Evolutionary conservation across 352 stramenopile species (phyloP).

Genomic region (Pythium insidiosum): DNA sequence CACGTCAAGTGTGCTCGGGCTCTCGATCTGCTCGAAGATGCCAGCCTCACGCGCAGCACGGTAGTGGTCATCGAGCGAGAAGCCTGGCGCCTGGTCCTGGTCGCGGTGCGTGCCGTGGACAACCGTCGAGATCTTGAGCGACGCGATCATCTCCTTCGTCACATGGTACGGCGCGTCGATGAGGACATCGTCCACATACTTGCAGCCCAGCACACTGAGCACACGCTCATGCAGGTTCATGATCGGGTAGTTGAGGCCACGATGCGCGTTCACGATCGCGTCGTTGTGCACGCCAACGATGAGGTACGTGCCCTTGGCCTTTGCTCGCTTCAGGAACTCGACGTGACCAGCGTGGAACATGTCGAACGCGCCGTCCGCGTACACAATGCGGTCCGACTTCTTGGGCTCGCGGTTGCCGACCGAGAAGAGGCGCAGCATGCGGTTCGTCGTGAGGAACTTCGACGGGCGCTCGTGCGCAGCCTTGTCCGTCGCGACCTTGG

Average conservation of each 20-base stretch:
- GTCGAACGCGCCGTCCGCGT: conserved; percentile 98
- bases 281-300: conserved; percentile 97
- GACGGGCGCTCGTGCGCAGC: conserved; percentile 59
- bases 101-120: conserved; percentile 86
- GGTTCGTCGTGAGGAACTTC: conserved; percentile 95
- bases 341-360: conserved; percentile 99
- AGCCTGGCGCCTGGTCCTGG: conserved; percentile 40
- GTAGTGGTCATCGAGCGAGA: conserved; percentile 79
- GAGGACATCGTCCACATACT: conserved; percentile 97
- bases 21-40: conserved; percentile 79
- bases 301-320: conserved; percentile 91
- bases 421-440: conserved; percentile 91
- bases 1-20: conserved; percentile 68
- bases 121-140: conserved; percentile 77
- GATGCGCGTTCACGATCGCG: conserved; percentile 82
- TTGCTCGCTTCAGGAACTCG: conserved; percentile 91
- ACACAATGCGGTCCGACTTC: conserved; percentile 91
- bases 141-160: conserved; percentile 95
- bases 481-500: conserved; percentile 41
- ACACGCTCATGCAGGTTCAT: conserved; percentile 99
- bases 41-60: conserved; percentile 61
- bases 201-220: conserved; percentile 94
- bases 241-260: conserved; percentile 92
- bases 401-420: conserved; percentile 84
- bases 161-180: conserved; percentile 96